phyloP scores from a whole-genome alignment of 371 early-diverging fungal species.

The Batkoa obscura region DNA sequence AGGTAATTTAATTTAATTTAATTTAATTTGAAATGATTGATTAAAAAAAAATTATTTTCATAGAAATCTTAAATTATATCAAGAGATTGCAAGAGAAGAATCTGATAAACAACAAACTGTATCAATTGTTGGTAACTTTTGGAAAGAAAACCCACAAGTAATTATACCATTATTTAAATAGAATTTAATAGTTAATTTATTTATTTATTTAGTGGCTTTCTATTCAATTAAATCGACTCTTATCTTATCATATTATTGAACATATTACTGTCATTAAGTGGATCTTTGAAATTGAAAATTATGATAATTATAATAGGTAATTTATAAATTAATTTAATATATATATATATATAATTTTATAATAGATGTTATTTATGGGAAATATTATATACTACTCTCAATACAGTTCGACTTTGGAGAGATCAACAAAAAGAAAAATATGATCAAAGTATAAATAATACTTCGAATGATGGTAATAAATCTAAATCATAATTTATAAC shows the following conservation, averaged over 20 bases:
- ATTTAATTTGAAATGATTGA: neutral
- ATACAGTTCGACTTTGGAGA: neutral
- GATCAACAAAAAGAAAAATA: neutral
- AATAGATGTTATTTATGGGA: constrained; percentile 1
- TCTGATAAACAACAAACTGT: constrained; percentile 48
- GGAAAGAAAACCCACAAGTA: constrained; percentile 59
- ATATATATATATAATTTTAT: neutral
- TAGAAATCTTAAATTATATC: constrained; percentile 37
- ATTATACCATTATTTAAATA: constrained; percentile 1
- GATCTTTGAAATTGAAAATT: constrained; percentile 31
- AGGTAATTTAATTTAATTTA: constrained; percentile 17
- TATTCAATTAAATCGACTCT: constrained; percentile 71
- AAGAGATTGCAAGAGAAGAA: constrained; percentile 20
- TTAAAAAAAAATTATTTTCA: neutral
- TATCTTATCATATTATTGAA: constrained; percentile 82
- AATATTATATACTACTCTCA: neutral
- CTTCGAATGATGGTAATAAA: no score
- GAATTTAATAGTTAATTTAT: neutral
- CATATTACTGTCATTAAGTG: constrained; percentile 57
- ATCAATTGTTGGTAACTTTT: constrained; percentile 55
- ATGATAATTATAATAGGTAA: neutral
- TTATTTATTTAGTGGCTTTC: constrained; percentile 38
- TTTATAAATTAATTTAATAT: no score
- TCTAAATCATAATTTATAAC: no score
- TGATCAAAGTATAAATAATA: no score